Percentiles rank a stretch among this genome's conserved stretches.
These are phyloP conservation scores for Podospora didyma DNA, from an alignment of 495 filamentous ascomycete genomes.

Conservation along the genomic window DNA sequence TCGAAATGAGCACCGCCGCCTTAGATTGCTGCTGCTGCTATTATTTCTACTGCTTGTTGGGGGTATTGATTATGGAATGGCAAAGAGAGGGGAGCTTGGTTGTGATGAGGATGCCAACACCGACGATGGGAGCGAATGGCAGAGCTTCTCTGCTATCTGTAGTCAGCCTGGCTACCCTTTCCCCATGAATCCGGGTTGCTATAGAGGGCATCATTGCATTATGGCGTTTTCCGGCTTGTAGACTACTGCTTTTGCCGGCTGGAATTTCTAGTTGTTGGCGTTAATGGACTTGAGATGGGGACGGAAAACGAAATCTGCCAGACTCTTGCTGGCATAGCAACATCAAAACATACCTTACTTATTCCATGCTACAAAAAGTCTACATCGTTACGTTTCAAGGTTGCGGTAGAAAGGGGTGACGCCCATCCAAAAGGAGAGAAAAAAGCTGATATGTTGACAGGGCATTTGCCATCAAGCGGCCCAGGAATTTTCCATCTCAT, in stretches of 20 bases:
- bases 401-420: no score
- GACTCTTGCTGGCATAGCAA: background rate
- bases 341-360: background rate
- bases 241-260: background rate
- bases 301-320: background rate
- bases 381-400: no score
- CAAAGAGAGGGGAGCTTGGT: no score
- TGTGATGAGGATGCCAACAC: background rate
- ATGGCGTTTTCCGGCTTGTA: background rate
- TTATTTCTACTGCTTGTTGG: no score
- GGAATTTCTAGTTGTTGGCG: background rate
- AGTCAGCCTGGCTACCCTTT: background rate
- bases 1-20: conserved; percentile 17
- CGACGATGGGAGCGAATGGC: background rate
- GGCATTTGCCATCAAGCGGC: no score
- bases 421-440: no score
- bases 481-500: background rate
- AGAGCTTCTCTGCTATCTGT: background rate
- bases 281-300: background rate
- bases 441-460: no score
- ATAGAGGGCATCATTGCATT: conserved; percentile 1
- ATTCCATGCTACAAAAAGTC: no score
- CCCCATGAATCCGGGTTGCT: background rate
- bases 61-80: no score
- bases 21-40: background rate